Conservation (phyloP, 495 filamentous ascomycete species). For the Hypoxylon intermedium region DNA sequence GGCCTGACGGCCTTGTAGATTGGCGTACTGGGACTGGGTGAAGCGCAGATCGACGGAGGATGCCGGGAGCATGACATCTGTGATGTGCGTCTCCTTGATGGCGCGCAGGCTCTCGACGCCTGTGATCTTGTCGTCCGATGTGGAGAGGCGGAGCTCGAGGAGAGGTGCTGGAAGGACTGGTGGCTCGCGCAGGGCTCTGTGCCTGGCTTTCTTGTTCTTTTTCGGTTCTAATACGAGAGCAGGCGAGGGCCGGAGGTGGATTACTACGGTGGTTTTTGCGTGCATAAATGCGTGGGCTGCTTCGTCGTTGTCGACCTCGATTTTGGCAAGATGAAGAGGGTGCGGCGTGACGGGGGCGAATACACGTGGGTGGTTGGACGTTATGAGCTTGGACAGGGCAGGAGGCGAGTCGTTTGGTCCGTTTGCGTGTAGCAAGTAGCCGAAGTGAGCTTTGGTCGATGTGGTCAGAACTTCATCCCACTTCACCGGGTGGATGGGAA, state of each 20-base stretch:
- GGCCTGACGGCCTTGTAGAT: constrained; percentile 25
- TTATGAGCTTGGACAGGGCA: constrained; percentile 16
- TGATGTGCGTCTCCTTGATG: constrained; percentile 18
- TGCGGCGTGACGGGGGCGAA: constrained; percentile 35
- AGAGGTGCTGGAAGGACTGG: constrained; percentile 34
- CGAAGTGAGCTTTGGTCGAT: constrained; percentile 50
- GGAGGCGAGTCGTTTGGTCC: background rate
- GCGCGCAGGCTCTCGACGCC: constrained; percentile 35
- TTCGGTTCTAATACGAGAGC: background rate
- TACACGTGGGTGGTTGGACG: constrained; percentile 21
- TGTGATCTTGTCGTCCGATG: constrained; percentile 32
- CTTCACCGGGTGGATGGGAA: constrained; percentile 2
- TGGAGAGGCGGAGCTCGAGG: constrained; percentile 51
- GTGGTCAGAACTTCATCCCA: constrained; percentile 42
- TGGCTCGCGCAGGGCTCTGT: too few species aligned
- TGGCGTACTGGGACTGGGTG: constrained; percentile 44
- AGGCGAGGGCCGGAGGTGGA: constrained; percentile 37
- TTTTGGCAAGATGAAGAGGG: constrained; percentile 32
- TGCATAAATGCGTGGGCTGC: background rate
- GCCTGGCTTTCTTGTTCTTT: background rate
- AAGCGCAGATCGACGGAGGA: constrained; percentile 51
- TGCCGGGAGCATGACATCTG: constrained; percentile 47
- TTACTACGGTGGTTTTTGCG: constrained; percentile 18
- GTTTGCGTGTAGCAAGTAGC: constrained; percentile 48
- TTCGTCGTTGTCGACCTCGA: constrained; percentile 9